These are phyloP conservation scores for Xylaria hypoxylon DNA, from an alignment of 2,329 filamentous ascomycete species.

Conservation along the genomic window DNA sequence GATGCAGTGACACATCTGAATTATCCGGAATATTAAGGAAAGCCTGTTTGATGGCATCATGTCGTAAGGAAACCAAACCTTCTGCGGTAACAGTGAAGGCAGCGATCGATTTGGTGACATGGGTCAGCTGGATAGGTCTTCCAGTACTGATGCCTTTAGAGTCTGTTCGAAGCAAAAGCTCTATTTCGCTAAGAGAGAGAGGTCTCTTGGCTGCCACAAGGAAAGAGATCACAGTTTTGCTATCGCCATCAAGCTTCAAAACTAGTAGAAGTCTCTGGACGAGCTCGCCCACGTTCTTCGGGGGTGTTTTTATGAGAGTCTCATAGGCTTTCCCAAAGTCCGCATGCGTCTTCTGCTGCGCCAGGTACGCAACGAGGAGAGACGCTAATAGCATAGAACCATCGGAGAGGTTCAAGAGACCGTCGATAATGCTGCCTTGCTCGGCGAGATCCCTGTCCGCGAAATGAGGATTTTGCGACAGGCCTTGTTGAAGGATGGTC, in stretches of 20 bases:
- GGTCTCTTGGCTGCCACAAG: slow-evolving; percentile 33
- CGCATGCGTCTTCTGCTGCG: slow-evolving; percentile 27
- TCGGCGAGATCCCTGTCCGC: slow-evolving; percentile 16
- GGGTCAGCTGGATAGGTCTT: neutral
- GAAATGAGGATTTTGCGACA: slow-evolving; percentile 22
- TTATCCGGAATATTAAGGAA: slow-evolving; percentile 34
- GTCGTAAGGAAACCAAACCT: slow-evolving; percentile 30
- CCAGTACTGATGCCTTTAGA: slow-evolving; percentile 13
- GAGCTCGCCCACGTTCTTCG: slow-evolving; percentile 24
- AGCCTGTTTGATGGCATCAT: slow-evolving; percentile 36
- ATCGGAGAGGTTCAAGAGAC: slow-evolving; percentile 26
- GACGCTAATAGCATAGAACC: slow-evolving; percentile 30
- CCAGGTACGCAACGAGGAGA: slow-evolving; percentile 32
- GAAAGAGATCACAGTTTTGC: slow-evolving; percentile 28
- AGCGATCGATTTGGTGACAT: slow-evolving; percentile 25
- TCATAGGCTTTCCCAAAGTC: slow-evolving; percentile 32
- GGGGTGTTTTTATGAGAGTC: slow-evolving; percentile 25
- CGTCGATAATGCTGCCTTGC: slow-evolving; percentile 27
- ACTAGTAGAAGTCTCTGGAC: slow-evolving; percentile 27
- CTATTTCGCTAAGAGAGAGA: slow-evolving; percentile 32
- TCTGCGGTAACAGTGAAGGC: slow-evolving; percentile 32
- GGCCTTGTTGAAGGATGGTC: slow-evolving; percentile 34
- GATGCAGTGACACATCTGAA: slow-evolving; percentile 31
- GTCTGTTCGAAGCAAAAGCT: slow-evolving; percentile 29
- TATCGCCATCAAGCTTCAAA: slow-evolving; percentile 24